phyloP scores from a whole-genome alignment of 352 stramenopile species.

The Phytopythium kandeliae region DNA sequence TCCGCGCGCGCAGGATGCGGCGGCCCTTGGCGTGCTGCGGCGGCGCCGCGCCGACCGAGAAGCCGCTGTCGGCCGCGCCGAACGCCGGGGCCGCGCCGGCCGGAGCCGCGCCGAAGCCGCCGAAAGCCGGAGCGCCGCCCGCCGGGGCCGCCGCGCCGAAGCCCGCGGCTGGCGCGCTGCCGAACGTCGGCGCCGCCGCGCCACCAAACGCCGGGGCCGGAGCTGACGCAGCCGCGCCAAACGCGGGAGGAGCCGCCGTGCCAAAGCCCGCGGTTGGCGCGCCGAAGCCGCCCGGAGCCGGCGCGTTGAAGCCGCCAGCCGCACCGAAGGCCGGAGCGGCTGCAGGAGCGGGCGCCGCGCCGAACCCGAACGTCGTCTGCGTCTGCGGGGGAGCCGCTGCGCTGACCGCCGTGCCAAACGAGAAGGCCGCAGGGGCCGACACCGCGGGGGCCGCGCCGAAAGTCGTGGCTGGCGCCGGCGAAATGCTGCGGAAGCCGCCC shows the following conservation, averaged over 20 bases:
- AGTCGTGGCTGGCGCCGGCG: conserved; percentile 16
- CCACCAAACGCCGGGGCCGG: conserved; percentile 1
- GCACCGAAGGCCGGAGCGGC: conserved; percentile 3
- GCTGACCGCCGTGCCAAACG: conserved; percentile 22
- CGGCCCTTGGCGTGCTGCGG: conserved; percentile 37
- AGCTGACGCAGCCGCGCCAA: conserved; percentile 13
- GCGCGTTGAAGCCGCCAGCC: too few relatives aligned
- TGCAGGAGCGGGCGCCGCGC: conserved; percentile 7
- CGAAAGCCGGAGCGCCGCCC: too few relatives aligned
- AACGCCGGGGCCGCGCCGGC: conserved; percentile 15
- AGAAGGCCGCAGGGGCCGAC: conserved; percentile 29
- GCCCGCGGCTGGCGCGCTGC: conserved; percentile 4
- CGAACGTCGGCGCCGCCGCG: too few relatives aligned
- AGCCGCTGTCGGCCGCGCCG: conserved; percentile 36
- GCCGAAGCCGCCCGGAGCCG: too few relatives aligned
- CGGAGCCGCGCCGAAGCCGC: conserved; percentile 25
- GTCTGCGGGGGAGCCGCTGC: conserved; percentile 15
- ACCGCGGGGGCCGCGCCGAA: conserved; percentile 24
- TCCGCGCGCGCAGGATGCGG: conserved; percentile 56
- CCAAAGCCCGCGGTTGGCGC: conserved; percentile 15
- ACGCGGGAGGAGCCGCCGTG: conserved; percentile 10
- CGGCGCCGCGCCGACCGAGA: conserved; percentile 60
- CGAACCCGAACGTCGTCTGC: conserved; percentile 19
- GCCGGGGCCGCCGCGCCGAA: conserved; percentile 23
- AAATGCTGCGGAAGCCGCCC: conserved; percentile 9